Evolutionary conservation across 768 basidiomycete species (phyloP), one percentile per base, ranked within the genome.

Genomic region (Termitomyces titanicus): DNA sequence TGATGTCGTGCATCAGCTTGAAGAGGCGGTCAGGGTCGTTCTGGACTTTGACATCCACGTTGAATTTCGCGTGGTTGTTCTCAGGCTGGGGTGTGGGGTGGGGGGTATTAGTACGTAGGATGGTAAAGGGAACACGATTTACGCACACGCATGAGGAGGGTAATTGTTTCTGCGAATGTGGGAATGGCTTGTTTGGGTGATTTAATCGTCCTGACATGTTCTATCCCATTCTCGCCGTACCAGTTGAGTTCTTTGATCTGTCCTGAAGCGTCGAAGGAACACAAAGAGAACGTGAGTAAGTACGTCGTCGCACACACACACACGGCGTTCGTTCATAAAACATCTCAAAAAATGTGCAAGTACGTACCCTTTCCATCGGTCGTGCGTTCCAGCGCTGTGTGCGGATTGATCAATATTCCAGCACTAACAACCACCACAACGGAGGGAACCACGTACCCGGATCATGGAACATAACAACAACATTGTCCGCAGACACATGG

Each of bases 401-500:
- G n/a, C n/a, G n/a, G n/a, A n/a, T n/a, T n/a, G n/a, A n/a, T n/a
- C n/a, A n/a, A n/a, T n/a, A 54, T 29, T 49, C 27, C 22, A 35
- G 45, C 15, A 22, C 31, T 1, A 37, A 18, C 31, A 11, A 29
- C 35, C 29, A 33, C 4, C 27, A 8, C 11, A 17, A 15, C 6
- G n/a, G n/a, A n/a, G n/a, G n/a, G n/a, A 35, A 0, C 37, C 13
- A 13, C 63, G 62, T 62, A 89, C 86, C 82, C 15, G 93, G 90
- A 70, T 98, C 96, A 71, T 99, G 96, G 74, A 96, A 98, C 91
- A 98, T 92, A 46, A 98, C 72, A 33, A 98, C 88, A 38, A 91
- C 83, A 65, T 84, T 80, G 70, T 99, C 96, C 60, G 75, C 73
- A 34, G 95, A 92, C 64, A 96, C 88, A 72, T 98, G 95, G 64